Base-by-base conservation (phyloP, 805 yeast genomes). In the Ogataea methylovora region DNA sequence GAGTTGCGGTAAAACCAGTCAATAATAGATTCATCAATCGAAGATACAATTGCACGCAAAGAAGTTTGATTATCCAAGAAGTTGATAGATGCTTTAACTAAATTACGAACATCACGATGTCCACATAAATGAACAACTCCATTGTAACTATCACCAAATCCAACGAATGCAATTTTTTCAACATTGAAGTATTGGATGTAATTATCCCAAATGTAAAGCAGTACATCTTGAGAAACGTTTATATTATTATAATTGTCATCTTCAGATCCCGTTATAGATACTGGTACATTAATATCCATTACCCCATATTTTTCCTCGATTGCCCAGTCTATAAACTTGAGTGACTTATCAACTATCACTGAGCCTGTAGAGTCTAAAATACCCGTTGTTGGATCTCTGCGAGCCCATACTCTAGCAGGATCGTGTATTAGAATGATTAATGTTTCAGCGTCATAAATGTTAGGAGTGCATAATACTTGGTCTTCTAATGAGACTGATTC, bases 1-100 rank as follows among this genome's bases (percentile, higher is more conserved):
- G 96, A 85, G 48, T 84, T 82, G 43, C 79, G 77, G 61, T 77
- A 87, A 58, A 78, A 92, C 96, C 97, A 88, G 51, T 88, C 96
- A 13, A 84, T 73, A 61, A 88, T 71, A 8, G 82, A 75, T 56
- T 92, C 97, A 55, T 90, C 97, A 49, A 87, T 76, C 17, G 85
- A 71, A 5, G 96, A 88, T 4, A 85, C 85, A 29, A 90, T 69
- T 2, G 94, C 79, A 43, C 84, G 74, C 48, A 90, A 63, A n/a
- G 71, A 68, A 2, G 79, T 71, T 3, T 74, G 66, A 32, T 79
- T 70, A 42, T 81, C 86, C 21, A 82, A 63, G 51, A 79, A 85
- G 38, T 75, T 76, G 18, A 83, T 73, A 2, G 82, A 71, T 5
- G 90, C 85, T 46, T 76, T 75, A 4, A 82, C 84, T 33, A 69